A percentile compares a stretch with the other conserved stretches of the same genome.
Evolutionary conservation across 1,284 basidiomycete genomes (phyloP).

Genomic region (Marasmius tenuissimus): DNA sequence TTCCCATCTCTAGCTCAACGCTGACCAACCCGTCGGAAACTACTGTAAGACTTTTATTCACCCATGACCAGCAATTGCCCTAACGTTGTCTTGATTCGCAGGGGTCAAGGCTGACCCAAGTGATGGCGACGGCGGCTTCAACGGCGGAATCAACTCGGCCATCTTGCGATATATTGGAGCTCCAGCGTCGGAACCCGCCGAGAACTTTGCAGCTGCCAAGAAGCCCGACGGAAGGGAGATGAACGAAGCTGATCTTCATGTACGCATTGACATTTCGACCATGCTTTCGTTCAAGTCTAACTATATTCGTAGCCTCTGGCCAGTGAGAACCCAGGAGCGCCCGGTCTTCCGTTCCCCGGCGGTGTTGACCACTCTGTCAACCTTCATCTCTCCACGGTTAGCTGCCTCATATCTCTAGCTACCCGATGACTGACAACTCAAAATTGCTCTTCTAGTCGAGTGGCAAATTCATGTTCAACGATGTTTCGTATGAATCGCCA

Average conservation of each 20-base stretch:
- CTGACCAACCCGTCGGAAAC: constrained; percentile 15
- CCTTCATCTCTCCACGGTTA: constrained; percentile 1
- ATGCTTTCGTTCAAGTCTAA: background rate
- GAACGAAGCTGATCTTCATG: constrained; percentile 5
- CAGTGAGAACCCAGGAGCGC: constrained; percentile 9
- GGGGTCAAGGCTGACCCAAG: constrained; percentile 24
- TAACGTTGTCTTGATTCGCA: background rate
- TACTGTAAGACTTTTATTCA: constrained; percentile 15
- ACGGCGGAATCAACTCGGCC: constrained; percentile 25
- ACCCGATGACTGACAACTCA: background rate
- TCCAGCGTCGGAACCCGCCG: constrained; percentile 26
- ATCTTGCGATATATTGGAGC: constrained; percentile 30
- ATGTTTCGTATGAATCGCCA: constrained; percentile 5
- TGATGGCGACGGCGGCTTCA: constrained; percentile 17
- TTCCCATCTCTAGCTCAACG: constrained; percentile 21
- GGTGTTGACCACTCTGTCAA: constrained; percentile 5
- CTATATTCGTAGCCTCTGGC: background rate
- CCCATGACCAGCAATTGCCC: constrained; percentile 16
- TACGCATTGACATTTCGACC: background rate
- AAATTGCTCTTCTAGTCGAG: background rate
- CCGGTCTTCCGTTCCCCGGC: background rate
- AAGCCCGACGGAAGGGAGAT: background rate
- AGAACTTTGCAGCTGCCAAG: constrained; percentile 15
- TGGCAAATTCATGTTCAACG: constrained; percentile 11
- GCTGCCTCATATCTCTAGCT: background rate